These are phyloP conservation scores for Suillus hirtellus DNA, from an alignment of 768 basidiomycete genomes.

Conservation along the genomic window DNA sequence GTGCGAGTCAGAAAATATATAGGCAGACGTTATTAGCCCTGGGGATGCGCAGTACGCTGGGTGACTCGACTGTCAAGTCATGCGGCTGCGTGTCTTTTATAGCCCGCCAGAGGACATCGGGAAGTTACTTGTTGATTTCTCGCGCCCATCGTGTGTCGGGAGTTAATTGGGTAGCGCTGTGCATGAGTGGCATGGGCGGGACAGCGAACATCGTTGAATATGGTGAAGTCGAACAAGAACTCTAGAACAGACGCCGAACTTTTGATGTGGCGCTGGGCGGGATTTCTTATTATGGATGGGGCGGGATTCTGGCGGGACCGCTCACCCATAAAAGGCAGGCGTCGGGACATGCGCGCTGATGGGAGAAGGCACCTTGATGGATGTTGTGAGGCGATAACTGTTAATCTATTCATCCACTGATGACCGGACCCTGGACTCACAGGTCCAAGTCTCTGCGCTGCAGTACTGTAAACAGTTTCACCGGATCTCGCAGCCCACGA, in stretches of 20 bases:
- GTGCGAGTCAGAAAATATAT: background rate
- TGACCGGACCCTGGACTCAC: background rate
- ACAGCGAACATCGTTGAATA: constrained; percentile 26
- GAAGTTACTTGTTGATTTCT: constrained; percentile 18
- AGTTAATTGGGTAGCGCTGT: background rate
- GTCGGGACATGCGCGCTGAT: constrained; percentile 24
- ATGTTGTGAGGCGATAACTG: background rate
- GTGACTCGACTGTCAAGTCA: constrained; percentile 20
- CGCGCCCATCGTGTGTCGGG: background rate
- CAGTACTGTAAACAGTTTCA: too few relatives aligned
- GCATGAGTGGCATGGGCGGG: constrained; percentile 26
- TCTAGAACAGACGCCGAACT: constrained; percentile 6
- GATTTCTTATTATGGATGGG: constrained; percentile 19
- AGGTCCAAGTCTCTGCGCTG: background rate
- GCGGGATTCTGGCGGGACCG: constrained; percentile 15
- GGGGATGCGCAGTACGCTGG: constrained; percentile 16
- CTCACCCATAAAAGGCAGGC: constrained; percentile 17
- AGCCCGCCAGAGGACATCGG: constrained; percentile 21
- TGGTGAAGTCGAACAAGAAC: constrained; percentile 16
- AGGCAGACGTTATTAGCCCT: background rate
- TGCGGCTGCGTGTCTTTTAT: constrained; percentile 25
- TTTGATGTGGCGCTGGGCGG: constrained; percentile 17
- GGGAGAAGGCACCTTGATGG: constrained; percentile 14
- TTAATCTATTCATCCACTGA: background rate
- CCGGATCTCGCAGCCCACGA: background rate